A percentile compares a stretch with the other conserved stretches of the same genome.
These are phyloP conservation scores for Pyronema domesticum DNA, from an alignment of 495 filamentous ascomycete genomes.

Conservation along the genomic window DNA sequence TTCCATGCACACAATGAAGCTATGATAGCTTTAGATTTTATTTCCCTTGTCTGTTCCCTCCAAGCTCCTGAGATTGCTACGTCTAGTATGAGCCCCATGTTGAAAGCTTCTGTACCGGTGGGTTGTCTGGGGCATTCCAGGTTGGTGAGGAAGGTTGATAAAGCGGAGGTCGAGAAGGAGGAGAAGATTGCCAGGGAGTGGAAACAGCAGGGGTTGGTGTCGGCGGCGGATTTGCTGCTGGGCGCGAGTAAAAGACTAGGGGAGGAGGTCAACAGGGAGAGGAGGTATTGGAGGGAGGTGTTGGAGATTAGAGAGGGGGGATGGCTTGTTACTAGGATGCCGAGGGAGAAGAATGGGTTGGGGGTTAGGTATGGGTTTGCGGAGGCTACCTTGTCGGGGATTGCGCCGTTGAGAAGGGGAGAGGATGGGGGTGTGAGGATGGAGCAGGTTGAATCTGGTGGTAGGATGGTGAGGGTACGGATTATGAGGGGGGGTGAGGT, in stretches of 20 bases:
- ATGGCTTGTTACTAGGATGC: conserved; percentile 63
- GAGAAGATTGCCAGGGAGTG: conserved; percentile 52
- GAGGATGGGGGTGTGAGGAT: conserved; percentile 57
- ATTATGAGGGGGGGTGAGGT: conserved; percentile 29
- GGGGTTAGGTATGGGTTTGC: conserved; percentile 79
- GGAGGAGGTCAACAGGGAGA: conserved; percentile 57
- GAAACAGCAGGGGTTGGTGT: conserved; percentile 56
- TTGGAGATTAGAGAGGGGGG: conserved; percentile 61
- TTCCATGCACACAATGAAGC: conserved; percentile 47
- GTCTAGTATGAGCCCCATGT: conserved; percentile 44
- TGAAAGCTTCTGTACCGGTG: conserved; percentile 50
- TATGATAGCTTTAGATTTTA: conserved; percentile 53
- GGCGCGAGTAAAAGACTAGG: conserved; percentile 53
- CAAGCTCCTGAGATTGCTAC: conserved; percentile 49
- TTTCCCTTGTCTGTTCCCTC: conserved; percentile 71
- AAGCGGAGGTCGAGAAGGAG: conserved; percentile 28
- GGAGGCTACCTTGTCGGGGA: conserved; percentile 54
- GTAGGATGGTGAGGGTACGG: conserved; percentile 44
- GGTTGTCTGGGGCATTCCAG: conserved; percentile 61
- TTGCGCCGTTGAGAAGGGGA: conserved; percentile 56
- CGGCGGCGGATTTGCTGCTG: conserved; percentile 56
- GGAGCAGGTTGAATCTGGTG: conserved; percentile 43
- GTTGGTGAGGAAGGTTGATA: conserved; percentile 41
- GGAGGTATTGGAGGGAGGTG: conserved; percentile 74
- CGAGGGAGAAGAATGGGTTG: conserved; percentile 52